These are phyloP conservation scores for Calycina marina DNA, from an alignment of 2,329 filamentous ascomycete species.

Conservation along the genomic window DNA sequence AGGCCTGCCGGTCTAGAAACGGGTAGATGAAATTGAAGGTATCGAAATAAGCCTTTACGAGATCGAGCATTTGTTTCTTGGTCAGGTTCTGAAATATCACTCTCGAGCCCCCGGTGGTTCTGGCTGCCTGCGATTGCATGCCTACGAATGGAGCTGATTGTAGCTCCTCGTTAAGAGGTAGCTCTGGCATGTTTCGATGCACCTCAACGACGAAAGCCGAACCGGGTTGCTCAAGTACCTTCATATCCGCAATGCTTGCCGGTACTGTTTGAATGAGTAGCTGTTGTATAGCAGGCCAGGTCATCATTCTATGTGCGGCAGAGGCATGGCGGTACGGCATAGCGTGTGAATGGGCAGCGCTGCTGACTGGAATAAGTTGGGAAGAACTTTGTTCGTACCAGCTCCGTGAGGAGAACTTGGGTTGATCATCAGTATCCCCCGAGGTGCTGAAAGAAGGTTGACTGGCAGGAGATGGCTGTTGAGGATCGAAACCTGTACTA, in stretches of 20 bases:
- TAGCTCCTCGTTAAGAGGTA: constrained; percentile 17
- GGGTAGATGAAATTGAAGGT: constrained; percentile 44
- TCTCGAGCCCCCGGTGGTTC: constrained; percentile 14
- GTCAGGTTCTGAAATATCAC: constrained; percentile 24
- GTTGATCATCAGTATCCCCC: constrained; percentile 9
- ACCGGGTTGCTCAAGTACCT: constrained; percentile 25
- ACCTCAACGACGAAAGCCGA: constrained; percentile 23
- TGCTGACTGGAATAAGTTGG: constrained; percentile 4
- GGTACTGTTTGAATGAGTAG: constrained; percentile 24
- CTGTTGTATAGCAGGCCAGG: constrained; percentile 32
- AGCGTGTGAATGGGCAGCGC: no score
- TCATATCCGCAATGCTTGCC: constrained; percentile 22
- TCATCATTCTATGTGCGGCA: constrained; percentile 35
- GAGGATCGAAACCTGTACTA: constrained; percentile 9
- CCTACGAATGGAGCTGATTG: constrained; percentile 16
- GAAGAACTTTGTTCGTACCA: constrained; percentile 7
- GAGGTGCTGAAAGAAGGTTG: constrained; percentile 11
- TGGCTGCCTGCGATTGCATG: constrained; percentile 20
- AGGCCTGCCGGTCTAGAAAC: constrained; percentile 40
- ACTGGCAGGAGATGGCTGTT: constrained; percentile 15
- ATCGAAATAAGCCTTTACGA: constrained; percentile 42
- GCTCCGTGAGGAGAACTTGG: constrained; percentile 13
- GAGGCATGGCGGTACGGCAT: constrained; percentile 21
- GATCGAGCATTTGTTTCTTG: constrained; percentile 33
- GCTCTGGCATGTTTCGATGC: constrained; percentile 12